Conservation (phyloP, 352 stramenopile species). For the Phytophthora cactorum region DNA sequence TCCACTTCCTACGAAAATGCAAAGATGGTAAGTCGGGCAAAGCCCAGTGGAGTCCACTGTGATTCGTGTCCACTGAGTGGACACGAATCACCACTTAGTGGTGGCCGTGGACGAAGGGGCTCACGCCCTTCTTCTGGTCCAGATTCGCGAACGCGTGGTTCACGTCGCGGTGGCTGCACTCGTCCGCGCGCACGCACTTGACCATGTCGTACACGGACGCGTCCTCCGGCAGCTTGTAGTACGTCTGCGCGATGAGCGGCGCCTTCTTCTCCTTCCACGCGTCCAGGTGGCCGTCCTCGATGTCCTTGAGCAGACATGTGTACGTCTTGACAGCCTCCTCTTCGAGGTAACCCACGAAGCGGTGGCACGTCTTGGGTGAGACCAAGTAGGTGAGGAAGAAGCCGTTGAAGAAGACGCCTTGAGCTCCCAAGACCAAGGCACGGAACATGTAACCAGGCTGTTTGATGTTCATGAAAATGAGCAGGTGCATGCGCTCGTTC, state of each 20-base stretch:
- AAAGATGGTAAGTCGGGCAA: no score
- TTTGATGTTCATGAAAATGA: constrained; percentile 92
- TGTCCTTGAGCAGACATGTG: constrained; percentile 90
- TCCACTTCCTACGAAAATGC: no score
- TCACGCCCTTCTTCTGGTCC: constrained; percentile 63
- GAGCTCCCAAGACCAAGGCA: constrained; percentile 71
- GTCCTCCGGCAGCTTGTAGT: constrained; percentile 86
- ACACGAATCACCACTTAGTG: no score
- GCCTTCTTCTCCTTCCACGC: constrained; percentile 75
- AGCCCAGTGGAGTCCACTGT: no score
- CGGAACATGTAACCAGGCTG: constrained; percentile 79
- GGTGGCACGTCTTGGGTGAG: constrained; percentile 89
- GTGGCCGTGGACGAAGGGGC: constrained; percentile 42
- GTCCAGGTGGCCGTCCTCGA: constrained; percentile 82
- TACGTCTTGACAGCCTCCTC: constrained; percentile 93
- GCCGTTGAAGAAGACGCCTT: constrained; percentile 86
- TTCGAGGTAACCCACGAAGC: constrained; percentile 94
- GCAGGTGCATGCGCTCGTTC: constrained; percentile 94
- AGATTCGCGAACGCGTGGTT: constrained; percentile 79
- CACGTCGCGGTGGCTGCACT: constrained; percentile 89
- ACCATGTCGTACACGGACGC: constrained; percentile 86
- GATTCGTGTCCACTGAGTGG: no score
- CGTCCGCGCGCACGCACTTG: constrained; percentile 88
- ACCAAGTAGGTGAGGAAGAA: constrained; percentile 91
- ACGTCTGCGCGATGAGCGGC: constrained; percentile 81